phyloP scores from a whole-genome alignment of 768 basidiomycete genomes.

The Pleurotus citrinopileatus region DNA sequence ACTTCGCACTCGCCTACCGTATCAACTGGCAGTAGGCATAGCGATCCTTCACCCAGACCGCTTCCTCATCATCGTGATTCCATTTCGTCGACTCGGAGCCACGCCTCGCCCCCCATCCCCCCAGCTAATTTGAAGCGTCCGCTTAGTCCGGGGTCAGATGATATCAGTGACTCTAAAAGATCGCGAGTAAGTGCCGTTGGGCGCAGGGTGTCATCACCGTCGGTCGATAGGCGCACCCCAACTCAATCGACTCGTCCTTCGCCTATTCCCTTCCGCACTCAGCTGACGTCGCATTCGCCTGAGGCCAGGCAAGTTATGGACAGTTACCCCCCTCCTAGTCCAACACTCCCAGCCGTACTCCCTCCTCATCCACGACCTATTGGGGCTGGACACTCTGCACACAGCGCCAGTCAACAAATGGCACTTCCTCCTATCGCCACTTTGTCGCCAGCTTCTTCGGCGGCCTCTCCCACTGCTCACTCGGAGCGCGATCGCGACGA shows the following conservation, averaged over 20 bases:
- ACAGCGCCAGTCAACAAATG: slow-evolving; percentile 35
- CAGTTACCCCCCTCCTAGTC: slow-evolving; percentile 43
- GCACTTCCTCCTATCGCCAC: slow-evolving; percentile 72
- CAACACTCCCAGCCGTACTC: slow-evolving; percentile 56
- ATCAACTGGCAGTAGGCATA: slow-evolving; percentile 54
- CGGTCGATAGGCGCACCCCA: slow-evolving; percentile 50
- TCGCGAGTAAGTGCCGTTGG: slow-evolving; percentile 54
- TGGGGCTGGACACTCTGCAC: slow-evolving; percentile 48
- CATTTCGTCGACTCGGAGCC: slow-evolving; percentile 62
- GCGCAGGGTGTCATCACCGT: slow-evolving; percentile 50
- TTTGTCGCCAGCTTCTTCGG: slow-evolving; percentile 57
- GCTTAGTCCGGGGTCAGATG: slow-evolving; percentile 65
- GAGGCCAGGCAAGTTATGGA: slow-evolving; percentile 55
- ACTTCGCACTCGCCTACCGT: slow-evolving; percentile 56
- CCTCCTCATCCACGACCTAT: slow-evolving; percentile 77
- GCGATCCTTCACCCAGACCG: slow-evolving; percentile 46
- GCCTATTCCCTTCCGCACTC: slow-evolving; percentile 71
- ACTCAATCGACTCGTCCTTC: slow-evolving; percentile 62
- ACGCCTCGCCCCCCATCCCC: slow-evolving; percentile 56
- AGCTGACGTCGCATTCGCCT: slow-evolving; percentile 66
- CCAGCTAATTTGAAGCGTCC: slow-evolving; percentile 58
- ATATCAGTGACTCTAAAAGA: slow-evolving; percentile 54
- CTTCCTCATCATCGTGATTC: slow-evolving; percentile 61
- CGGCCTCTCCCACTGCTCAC: slow-evolving; percentile 44
- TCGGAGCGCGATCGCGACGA: slow-evolving; percentile 44